Base-by-base conservation (phyloP, 805 yeast genomes). In the Nakazawaea molendinolei region DNA sequence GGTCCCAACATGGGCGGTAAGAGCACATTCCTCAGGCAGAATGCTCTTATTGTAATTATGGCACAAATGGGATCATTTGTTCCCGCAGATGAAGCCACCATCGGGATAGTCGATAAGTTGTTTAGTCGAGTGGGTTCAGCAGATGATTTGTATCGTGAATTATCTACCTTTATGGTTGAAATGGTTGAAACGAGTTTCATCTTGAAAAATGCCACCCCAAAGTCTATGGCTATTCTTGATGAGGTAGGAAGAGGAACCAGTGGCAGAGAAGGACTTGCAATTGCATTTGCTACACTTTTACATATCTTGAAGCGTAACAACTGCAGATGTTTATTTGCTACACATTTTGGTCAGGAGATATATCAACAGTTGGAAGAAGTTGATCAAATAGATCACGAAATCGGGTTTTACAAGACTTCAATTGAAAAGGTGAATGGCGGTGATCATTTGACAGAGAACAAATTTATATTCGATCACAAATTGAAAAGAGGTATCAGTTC, bases 1-100 rank as follows among this genome's bases (percentile, higher is more conserved):
- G 95, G 95, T 0, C 95, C 95, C 0, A 86, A 86, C 50, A 82
- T 82, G 90, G 90, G 90, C 5, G 92, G 92, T 6, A 83, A 83
- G 50, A 79, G 87, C 5, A 79, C 87, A 1, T 81, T 76, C 49
- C 67, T 83, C 28, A 68, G 86, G 42, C 89, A 82, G 38, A 76
- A 80, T 46, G 92, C 89, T 0, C 52, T 82, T 4, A 69, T 80
- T 29, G 76, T 71, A 3, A 76, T 83, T 18, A 58, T 83, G 60
- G 76, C 84, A 0, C 94, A 83, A 51, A 72, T 80, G 33, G 94
- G 94, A 0, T 73, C 81, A 15, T 81, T 66, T 54, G 74, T 83
- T 10, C 90, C 94, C 2, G 83, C 87, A 31, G 59, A 62, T 10
- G 47, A 53, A 6, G 90, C 89, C 0, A 64, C 56, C 9, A 61